Evolutionary conservation across 192 early-diverging fungal genomes (phyloP).

Genomic region (Haplosporangium gracile): DNA sequence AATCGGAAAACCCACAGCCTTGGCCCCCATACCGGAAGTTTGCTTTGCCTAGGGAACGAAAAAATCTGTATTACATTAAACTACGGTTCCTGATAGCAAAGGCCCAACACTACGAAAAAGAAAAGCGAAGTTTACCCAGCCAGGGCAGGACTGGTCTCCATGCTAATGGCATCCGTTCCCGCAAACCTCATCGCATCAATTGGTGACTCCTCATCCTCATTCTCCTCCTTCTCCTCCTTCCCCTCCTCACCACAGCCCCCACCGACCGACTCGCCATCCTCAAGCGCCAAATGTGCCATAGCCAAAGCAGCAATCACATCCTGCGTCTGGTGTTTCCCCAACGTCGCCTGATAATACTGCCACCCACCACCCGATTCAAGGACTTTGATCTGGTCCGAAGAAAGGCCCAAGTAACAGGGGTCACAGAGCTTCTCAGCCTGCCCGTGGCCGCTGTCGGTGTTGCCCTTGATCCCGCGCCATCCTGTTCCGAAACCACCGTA

Average conservation of each 20-base stretch:
- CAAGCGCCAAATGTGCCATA: not conserved
- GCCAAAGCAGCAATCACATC: slow-evolving; percentile 42
- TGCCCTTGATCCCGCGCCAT: slow-evolving; percentile 35
- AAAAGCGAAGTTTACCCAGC: not conserved
- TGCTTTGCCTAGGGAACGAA: not conserved
- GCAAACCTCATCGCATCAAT: not conserved
- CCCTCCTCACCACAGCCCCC: not conserved
- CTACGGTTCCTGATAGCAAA: not conserved
- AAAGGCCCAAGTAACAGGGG: slow-evolving; percentile 51
- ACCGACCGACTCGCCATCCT: not conserved
- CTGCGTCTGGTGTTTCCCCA: slow-evolving; percentile 30
- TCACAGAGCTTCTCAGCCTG: slow-evolving; percentile 46
- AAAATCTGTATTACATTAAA: not conserved
- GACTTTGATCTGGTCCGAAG: slow-evolving; percentile 44
- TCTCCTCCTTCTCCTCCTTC: not conserved
- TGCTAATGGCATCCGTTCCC: not conserved
- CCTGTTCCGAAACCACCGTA: slow-evolving; percentile 34
- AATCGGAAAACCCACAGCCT: no score
- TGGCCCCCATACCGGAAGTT: not conserved
- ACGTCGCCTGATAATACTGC: slow-evolving; percentile 53
- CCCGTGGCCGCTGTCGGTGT: slow-evolving; percentile 48
- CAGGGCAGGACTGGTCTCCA: not conserved
- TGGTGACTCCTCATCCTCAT: not conserved
- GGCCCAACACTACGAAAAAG: not conserved
- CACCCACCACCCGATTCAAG: slow-evolving; percentile 49